These are phyloP conservation scores for Ustilago sp. DNA, from an alignment of 1,284 basidiomycete species.

Conservation along the genomic window DNA sequence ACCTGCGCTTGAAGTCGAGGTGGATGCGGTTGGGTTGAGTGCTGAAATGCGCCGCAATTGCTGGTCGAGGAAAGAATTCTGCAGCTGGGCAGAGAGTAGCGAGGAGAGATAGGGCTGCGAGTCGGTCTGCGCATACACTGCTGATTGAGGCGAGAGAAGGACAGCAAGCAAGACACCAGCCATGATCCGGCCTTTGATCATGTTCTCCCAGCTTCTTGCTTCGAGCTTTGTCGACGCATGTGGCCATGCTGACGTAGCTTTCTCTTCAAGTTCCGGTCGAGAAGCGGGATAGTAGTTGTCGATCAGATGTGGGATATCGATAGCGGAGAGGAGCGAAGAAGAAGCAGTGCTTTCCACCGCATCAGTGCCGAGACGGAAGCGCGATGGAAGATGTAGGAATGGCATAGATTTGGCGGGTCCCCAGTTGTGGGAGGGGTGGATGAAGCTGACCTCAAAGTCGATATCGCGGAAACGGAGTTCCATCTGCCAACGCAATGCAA, in stretches of 20 bases:
- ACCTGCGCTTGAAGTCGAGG: background rate
- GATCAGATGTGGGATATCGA: conserved; percentile 42
- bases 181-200: conserved; percentile 44
- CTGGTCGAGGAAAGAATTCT: conserved; percentile 44
- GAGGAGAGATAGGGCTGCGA: conserved; percentile 35
- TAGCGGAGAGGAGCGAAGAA: conserved; percentile 34
- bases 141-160: conserved; percentile 38
- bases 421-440: conserved; percentile 55
- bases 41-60: conserved; percentile 44
- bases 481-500: conserved; percentile 63
- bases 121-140: conserved; percentile 16
- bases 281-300: conserved; percentile 53
- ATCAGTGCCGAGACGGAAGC: conserved; percentile 13
- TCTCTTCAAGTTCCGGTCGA: conserved; percentile 49
- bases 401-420: conserved; percentile 56
- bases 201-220: conserved; percentile 40
- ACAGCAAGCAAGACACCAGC: conserved; percentile 44
- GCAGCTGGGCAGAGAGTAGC: conserved; percentile 32
- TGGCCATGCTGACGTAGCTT: conserved; percentile 13
- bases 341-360: conserved; percentile 4
- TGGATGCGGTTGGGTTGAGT: conserved; percentile 38
- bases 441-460: conserved; percentile 46
- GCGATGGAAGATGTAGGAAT: conserved; percentile 51
- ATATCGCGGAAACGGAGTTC: conserved; percentile 53
- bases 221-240: conserved; percentile 32